These are phyloP conservation scores for Coriaria nepalensis DNA, from an alignment of 306 rosid genomes.

Conservation along the genomic window DNA sequence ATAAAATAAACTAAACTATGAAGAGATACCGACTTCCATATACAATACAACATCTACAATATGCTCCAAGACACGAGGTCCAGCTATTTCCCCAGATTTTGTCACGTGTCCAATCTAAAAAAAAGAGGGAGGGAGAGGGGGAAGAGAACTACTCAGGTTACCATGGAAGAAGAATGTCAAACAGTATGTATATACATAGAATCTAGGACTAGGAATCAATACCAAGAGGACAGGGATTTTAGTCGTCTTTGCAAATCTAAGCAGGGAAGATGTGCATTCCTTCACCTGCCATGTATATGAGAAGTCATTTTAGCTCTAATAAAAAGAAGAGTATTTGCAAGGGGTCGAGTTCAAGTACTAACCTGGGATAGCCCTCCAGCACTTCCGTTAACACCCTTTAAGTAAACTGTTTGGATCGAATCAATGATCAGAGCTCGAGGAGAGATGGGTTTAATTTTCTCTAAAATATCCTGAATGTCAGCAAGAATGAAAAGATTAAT, in stretches of 20 bases:
- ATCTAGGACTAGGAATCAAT: too few species aligned
- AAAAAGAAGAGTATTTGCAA: too few species aligned
- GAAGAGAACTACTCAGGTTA: constrained; percentile 2
- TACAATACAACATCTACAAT: constrained; percentile 86
- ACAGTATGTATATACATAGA: too few species aligned
- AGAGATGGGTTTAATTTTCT: constrained; percentile 41
- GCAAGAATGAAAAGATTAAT: constrained; percentile 18
- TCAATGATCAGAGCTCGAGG: constrained; percentile 70
- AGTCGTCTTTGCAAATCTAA: constrained; percentile 73
- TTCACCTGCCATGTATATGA: constrained; percentile 53
- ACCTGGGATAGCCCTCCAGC: constrained; percentile 77
- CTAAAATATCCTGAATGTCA: constrained; percentile 85
- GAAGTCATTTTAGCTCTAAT: neutral
- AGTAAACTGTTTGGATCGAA: constrained; percentile 84
- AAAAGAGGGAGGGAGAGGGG: constrained; percentile 1
- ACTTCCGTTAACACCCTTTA: constrained; percentile 56
- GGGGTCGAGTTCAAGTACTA: constrained; percentile 4
- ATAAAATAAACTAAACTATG: constrained; percentile 14
- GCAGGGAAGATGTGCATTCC: constrained; percentile 83
- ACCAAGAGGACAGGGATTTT: constrained; percentile 73
- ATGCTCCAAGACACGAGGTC: constrained; percentile 91
- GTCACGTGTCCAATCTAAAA: constrained; percentile 81
- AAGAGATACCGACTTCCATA: constrained; percentile 77
- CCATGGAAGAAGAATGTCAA: too few species aligned
- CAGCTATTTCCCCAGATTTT: constrained; percentile 88